Evolutionary conservation across 2,329 filamentous ascomycete genomes (phyloP).

Genomic region (Sphaerostilbella broomeana): DNA sequence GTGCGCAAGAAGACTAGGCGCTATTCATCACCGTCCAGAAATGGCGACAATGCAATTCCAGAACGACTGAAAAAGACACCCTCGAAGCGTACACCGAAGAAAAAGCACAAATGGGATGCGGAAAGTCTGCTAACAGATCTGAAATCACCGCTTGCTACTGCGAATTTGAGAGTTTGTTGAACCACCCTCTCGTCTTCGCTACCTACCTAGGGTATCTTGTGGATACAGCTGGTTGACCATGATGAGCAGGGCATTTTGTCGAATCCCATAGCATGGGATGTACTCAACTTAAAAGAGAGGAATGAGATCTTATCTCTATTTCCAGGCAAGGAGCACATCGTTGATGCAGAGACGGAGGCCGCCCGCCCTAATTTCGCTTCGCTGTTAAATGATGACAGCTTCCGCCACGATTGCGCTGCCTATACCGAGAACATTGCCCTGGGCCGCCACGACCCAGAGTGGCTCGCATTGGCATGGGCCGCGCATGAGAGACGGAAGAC

Average conservation of each 20-base stretch:
- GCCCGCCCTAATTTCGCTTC: constrained; percentile 36
- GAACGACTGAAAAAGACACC: constrained; percentile 4
- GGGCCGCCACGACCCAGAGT: constrained; percentile 46
- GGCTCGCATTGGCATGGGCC: constrained; percentile 45
- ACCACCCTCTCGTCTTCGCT: not conserved
- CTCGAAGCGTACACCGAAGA: not conserved
- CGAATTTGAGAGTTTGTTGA: constrained; percentile 30
- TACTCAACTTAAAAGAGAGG: constrained; percentile 28
- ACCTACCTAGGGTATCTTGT: not conserved
- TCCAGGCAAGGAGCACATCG: constrained; percentile 32
- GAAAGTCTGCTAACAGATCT: constrained; percentile 30
- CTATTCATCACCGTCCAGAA: not conserved
- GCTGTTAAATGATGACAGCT: constrained; percentile 41
- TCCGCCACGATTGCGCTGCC: constrained; percentile 39
- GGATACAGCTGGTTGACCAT: not conserved
- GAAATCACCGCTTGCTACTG: constrained; percentile 33
- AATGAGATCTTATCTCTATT: constrained; percentile 33
- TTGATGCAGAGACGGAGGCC: constrained; percentile 27
- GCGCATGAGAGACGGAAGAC: constrained; percentile 43
- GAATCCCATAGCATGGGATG: constrained; percentile 33
- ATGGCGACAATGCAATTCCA: constrained; percentile 1
- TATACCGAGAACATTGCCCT: constrained; percentile 40
- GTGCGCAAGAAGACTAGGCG: not conserved
- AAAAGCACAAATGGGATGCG: constrained; percentile 30
- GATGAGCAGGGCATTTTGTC: constrained; percentile 29